phyloP scores from a whole-genome alignment of 169 alveolate genomes.

The Theileria equi region DNA sequence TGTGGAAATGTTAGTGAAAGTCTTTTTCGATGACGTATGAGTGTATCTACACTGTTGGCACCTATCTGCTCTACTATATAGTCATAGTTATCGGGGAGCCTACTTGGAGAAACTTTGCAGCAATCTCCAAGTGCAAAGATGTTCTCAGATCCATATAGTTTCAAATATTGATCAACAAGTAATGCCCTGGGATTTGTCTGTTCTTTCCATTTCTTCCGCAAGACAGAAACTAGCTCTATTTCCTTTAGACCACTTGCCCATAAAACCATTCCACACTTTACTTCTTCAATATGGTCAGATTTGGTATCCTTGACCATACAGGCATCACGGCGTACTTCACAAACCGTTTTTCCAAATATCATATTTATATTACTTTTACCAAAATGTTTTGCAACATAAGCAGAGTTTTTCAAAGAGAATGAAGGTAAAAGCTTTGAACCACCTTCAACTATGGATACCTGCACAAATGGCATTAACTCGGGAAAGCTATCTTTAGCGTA shows the following conservation, averaged over 20 bases:
- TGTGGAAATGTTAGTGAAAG: constrained; percentile 65
- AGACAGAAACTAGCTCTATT: constrained; percentile 35
- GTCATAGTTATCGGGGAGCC: constrained; percentile 47
- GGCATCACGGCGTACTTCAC: constrained; percentile 53
- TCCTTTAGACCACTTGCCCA: constrained; percentile 79
- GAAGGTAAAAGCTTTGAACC: constrained; percentile 71
- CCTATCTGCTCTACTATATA: constrained; percentile 32
- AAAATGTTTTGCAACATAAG: constrained; percentile 50
- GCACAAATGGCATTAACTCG: constrained; percentile 39
- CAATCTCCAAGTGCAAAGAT: constrained; percentile 75
- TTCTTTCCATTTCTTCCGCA: constrained; percentile 14
- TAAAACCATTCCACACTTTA: constrained; percentile 68
- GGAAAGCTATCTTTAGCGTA: constrained; percentile 48
- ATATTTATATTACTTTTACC: constrained; percentile 54
- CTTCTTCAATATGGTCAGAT: constrained; percentile 55
- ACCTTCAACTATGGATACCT: constrained; percentile 70
- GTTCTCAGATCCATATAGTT: constrained; percentile 58
- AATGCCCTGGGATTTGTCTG: constrained; percentile 61
- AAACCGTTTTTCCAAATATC: constrained; percentile 58
- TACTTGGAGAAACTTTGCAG: constrained; percentile 61
- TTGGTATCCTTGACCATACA: constrained; percentile 50
- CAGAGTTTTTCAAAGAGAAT: constrained; percentile 58
- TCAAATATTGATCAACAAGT: constrained; percentile 64
- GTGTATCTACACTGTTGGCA: constrained; percentile 23
- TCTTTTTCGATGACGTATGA: constrained; percentile 21